A percentile compares a stretch with the other conserved stretches of the same genome.
phyloP scores from a whole-genome alignment of 345 rosid genomes.

The Arabidopsis suecica region DNA sequence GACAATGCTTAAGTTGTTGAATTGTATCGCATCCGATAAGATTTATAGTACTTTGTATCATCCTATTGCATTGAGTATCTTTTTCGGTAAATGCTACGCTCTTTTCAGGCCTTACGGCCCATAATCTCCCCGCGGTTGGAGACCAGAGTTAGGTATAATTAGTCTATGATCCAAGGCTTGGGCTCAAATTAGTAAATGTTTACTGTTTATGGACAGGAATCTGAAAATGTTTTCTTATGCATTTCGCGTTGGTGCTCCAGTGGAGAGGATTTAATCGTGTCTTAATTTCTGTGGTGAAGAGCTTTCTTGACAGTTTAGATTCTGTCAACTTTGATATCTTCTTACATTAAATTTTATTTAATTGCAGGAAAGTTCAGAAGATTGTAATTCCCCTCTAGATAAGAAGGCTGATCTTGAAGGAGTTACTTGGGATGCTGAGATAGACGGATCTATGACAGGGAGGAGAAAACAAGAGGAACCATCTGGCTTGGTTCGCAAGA shows the following conservation, averaged over 20 bases:
- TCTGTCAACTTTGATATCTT: constrained; percentile 33
- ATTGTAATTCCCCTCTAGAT: constrained; percentile 50
- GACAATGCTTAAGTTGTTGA: constrained; percentile 14
- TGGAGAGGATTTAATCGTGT: constrained; percentile 22
- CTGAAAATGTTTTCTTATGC: not conserved
- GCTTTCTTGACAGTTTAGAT: constrained; percentile 38
- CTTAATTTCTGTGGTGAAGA: constrained; percentile 17
- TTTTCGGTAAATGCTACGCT: constrained; percentile 14
- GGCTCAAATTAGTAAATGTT: constrained; percentile 22
- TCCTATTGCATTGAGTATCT: constrained; percentile 23
- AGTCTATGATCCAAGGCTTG: not conserved
- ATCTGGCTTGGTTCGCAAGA: constrained; percentile 67
- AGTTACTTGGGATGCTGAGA: constrained; percentile 73
- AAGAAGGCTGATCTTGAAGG: constrained; percentile 68
- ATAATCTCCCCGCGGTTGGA: constrained; percentile 14
- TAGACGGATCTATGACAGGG: constrained; percentile 59
- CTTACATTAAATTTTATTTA: constrained; percentile 32
- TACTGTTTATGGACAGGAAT: constrained; percentile 34
- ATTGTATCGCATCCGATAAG: constrained; percentile 1
- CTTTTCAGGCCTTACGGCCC: constrained; percentile 30
- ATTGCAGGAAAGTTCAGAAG: constrained; percentile 66
- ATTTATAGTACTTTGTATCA: constrained; percentile 21
- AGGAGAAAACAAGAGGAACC: constrained; percentile 66
- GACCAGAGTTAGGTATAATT: not conserved
- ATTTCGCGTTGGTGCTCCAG: constrained; percentile 25